phyloP scores from a whole-genome alignment of 1,284 basidiomycete species.

The Sporisorium reilianum region DNA sequence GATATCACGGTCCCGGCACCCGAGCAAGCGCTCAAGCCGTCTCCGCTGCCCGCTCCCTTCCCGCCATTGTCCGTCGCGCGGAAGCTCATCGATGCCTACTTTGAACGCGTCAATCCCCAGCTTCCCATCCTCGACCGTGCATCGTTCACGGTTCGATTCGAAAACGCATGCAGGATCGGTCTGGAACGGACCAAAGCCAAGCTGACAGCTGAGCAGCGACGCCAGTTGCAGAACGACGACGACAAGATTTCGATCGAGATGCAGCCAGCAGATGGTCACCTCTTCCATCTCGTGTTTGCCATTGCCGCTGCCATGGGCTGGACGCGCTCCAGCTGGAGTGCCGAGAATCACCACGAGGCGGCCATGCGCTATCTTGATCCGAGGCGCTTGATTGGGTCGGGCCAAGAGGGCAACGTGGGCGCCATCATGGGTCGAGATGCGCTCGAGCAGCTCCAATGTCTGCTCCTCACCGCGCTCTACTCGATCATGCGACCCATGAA shows the following conservation, averaged over 20 bases:
- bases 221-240: constrained; percentile 16
- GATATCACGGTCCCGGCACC: constrained; percentile 52
- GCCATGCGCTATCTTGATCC: constrained; percentile 52
- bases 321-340: constrained; percentile 46
- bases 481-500: constrained; percentile 54
- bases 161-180: constrained; percentile 35
- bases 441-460: constrained; percentile 51
- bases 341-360: constrained; percentile 54
- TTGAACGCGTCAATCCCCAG: constrained; percentile 51
- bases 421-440: constrained; percentile 51
- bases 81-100: constrained; percentile 53
- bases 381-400: constrained; percentile 13
- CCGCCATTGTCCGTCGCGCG: constrained; percentile 44
- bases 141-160: constrained; percentile 44
- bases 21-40: constrained; percentile 45
- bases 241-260: constrained; percentile 45
- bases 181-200: constrained; percentile 35
- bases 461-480: constrained; percentile 49
- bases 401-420: constrained; percentile 46
- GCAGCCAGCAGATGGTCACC: constrained; percentile 50
- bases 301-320: constrained; percentile 53
- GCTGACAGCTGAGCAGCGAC: constrained; percentile 17
- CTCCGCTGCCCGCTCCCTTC: constrained; percentile 45
- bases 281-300: constrained; percentile 53
- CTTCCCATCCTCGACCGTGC: constrained; percentile 44